Evolutionary conservation across 2,329 filamentous ascomycete species (phyloP), one percentile per base, ranked within the genome.

Genomic region (Epichloe coenophiala): DNA sequence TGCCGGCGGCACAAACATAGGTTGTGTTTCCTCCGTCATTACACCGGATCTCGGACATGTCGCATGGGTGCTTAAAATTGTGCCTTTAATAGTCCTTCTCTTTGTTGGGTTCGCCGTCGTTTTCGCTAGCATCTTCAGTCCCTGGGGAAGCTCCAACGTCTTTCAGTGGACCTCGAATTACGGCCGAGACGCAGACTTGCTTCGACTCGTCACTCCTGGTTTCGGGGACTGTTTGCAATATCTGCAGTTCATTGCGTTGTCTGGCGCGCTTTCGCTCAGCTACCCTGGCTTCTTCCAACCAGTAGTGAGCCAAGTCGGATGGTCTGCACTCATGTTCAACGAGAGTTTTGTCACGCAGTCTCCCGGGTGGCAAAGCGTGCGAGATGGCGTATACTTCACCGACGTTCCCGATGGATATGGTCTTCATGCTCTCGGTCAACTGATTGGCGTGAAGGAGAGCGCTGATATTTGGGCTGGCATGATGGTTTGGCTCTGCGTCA

Each of bases 101-200:
- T 73, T 91, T 40, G 87, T 94, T 44, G 93, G 82, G 2, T 67
- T 89, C 52, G 88, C 90, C 13, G 95, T 91, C 6, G 72, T 90
- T 37, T 81, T 88, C 57, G 89, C 93, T 2, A 86, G 82, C 47
- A 87, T 94, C 38, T 91, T 82, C 63, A 96, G 90, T 61, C 93
- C 93, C 0, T 98, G 93, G 91, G 93, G 93, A 19, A 87, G 88
- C 1, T 81, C 81, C 7, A 86, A 98, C 63, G 76, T 91, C 19
- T 97, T 97, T 65, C 83, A 87, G 57, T 98, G 91, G 89, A 89
- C 88, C n/a, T 94, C 88, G 62, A 98, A 98, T 64, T 97, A 95
- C 64, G 93, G 93, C 37, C 82, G 91, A 58, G 93, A 98, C 59
- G 86, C 88, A 54, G 93, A 98, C 68, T 73, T 96, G 57, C 74